phyloP scores from a whole-genome alignment of 169 alveolate genomes.

The Babesia bovis region DNA sequence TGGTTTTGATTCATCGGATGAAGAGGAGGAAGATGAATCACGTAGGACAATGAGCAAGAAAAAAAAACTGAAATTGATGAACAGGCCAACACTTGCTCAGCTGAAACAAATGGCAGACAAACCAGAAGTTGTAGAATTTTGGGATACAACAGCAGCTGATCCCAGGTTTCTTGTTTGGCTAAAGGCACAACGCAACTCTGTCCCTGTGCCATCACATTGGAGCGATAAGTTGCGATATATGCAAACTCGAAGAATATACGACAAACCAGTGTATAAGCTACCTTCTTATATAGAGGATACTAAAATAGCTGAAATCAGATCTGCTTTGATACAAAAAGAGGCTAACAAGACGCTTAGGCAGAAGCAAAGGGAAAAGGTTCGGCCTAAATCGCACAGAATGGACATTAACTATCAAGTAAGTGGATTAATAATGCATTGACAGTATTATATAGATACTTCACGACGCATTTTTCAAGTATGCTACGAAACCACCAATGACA shows the following conservation, averaged over 20 bases:
- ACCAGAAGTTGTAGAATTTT: constrained; percentile 90
- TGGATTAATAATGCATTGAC: not conserved
- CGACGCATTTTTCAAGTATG: constrained; percentile 97
- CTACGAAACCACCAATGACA: constrained; percentile 93
- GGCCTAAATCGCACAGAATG: constrained; percentile 94
- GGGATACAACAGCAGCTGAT: constrained; percentile 95
- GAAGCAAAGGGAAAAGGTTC: constrained; percentile 95
- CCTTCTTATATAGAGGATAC: constrained; percentile 92
- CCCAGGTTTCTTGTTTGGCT: constrained; percentile 93
- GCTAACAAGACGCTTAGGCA: constrained; percentile 92
- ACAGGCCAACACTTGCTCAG: constrained; percentile 62
- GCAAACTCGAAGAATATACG: constrained; percentile 93
- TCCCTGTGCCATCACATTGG: constrained; percentile 98
- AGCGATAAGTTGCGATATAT: constrained; percentile 93
- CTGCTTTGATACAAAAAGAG: constrained; percentile 91
- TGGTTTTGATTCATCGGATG: constrained; percentile 42
- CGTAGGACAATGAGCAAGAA: constrained; percentile 58
- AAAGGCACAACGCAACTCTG: constrained; percentile 92
- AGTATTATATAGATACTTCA: constrained; percentile 83
- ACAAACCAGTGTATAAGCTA: constrained; percentile 91
- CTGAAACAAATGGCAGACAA: constrained; percentile 73
- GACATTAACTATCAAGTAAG: constrained; percentile 93
- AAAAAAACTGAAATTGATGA: constrained; percentile 53
- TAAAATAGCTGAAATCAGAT: constrained; percentile 85
- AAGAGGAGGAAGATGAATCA: constrained; percentile 63